Evolutionary conservation across 345 rosid species (phyloP).

Genomic region (Bretschneidera sinensis): DNA sequence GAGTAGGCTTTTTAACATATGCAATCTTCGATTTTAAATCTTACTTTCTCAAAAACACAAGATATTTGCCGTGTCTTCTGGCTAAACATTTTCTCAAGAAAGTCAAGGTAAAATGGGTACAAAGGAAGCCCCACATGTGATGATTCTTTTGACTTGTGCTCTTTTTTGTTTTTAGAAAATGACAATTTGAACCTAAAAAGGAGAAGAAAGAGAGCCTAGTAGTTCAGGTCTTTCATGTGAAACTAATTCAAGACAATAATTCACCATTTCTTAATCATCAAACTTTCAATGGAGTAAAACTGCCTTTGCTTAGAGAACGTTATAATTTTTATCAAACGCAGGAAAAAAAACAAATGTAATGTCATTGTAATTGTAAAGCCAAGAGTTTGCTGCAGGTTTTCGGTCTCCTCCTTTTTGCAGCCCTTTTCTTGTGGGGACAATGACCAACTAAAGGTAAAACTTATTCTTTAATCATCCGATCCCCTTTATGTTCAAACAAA

Average conservation of each 20-base stretch:
- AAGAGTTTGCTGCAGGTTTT: slow-evolving; percentile 4
- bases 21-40: not conserved
- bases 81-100: slow-evolving; percentile 3
- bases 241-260: no score
- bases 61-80: not conserved
- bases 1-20: no score
- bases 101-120: not conserved
- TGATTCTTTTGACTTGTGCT: slow-evolving; percentile 8
- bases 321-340: not conserved
- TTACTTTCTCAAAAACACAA: not conserved
- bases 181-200: not conserved
- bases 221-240: no score
- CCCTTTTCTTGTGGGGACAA: not conserved
- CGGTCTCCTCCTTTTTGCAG: not conserved
- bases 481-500: no score
- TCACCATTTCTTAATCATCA: no score
- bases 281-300: not conserved
- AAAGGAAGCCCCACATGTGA: not conserved
- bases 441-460: not conserved
- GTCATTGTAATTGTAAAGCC: not conserved
- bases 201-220: not conserved
- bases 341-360: not conserved
- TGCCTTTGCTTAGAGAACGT: slow-evolving; percentile 1
- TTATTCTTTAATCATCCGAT: not conserved
- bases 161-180: not conserved